Conservation (phyloP, 2,329 filamentous ascomycete genomes). For the Alternaria dauci region DNA sequence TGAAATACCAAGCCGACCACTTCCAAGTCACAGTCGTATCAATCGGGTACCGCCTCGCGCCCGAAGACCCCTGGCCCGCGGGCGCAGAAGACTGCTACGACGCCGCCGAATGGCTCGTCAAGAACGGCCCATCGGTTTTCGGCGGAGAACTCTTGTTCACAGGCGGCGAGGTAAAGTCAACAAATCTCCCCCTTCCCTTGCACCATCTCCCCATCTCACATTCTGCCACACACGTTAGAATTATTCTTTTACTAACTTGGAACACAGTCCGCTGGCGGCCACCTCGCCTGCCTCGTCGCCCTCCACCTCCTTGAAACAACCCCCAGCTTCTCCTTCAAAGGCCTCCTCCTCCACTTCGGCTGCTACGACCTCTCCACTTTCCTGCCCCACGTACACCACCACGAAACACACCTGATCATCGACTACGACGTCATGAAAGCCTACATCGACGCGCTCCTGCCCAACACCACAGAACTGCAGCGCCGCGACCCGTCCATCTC, state of each 20-base stretch:
- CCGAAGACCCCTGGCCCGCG: constrained; percentile 66
- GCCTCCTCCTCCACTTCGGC: constrained; percentile 63
- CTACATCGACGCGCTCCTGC: constrained; percentile 58
- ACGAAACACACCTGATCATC: constrained; percentile 56
- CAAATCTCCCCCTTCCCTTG: too few relatives aligned
- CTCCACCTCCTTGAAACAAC: constrained; percentile 56
- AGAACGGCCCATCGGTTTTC: constrained; percentile 55
- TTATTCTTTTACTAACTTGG: not conserved
- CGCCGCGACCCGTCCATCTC: constrained; percentile 57
- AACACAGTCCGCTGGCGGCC: constrained; percentile 59
- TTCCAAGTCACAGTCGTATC: constrained; percentile 61
- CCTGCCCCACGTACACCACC: constrained; percentile 51
- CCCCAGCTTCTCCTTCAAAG: constrained; percentile 55
- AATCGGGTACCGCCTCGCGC: constrained; percentile 67
- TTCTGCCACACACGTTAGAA: not conserved
- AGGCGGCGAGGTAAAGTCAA: constrained; percentile 50
- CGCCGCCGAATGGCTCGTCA: constrained; percentile 62
- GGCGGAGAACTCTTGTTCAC: constrained; percentile 56
- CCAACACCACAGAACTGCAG: constrained; percentile 52
- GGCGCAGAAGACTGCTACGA: constrained; percentile 66
- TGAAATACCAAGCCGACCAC: constrained; percentile 61
- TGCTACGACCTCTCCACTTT: constrained; percentile 59
- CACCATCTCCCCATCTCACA: not conserved
- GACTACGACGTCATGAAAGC: constrained; percentile 56
- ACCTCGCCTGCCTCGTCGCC: constrained; percentile 58